Evolutionary conservation across 202 grass and related monocot species (phyloP).

Genomic region (Setaria viridis): DNA sequence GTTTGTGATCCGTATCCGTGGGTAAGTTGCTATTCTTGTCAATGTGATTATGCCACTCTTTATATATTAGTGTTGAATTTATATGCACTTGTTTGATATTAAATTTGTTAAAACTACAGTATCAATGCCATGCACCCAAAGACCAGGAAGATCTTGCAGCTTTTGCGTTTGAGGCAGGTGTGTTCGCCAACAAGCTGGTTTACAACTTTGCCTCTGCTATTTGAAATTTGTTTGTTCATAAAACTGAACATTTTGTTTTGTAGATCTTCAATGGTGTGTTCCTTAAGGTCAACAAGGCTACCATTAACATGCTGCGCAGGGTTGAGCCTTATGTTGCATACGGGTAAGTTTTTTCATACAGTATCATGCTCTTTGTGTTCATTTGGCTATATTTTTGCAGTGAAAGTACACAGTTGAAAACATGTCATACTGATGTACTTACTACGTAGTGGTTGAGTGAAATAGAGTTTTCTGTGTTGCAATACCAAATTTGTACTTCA

Average conservation of each 20-base stretch:
- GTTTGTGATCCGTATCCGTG: conserved; percentile 81
- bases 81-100: neutral
- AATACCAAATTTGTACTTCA: neutral
- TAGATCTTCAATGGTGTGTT: conserved; percentile 67
- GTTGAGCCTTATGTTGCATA: conserved; percentile 94
- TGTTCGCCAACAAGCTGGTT: neutral
- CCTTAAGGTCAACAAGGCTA: conserved; percentile 92
- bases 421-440: neutral
- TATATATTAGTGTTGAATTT: too few relatives aligned
- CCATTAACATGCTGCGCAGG: conserved; percentile 86
- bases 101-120: conserved; percentile 52
- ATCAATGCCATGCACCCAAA: conserved; percentile 96
- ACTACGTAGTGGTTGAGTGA: neutral
- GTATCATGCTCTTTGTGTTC: neutral
- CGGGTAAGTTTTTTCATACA: conserved; percentile 52
- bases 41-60: neutral
- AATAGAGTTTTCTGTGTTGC: neutral
- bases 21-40: conserved; percentile 38
- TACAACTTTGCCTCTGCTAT: neutral
- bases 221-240: neutral
- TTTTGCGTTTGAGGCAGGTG: conserved; percentile 87
- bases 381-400: neutral
- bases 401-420: neutral
- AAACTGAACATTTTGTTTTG: neutral
- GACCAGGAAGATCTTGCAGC: conserved; percentile 90